Conservation (phyloP, 2,329 filamentous ascomycete genomes). For the Verticillium longisporum region DNA sequence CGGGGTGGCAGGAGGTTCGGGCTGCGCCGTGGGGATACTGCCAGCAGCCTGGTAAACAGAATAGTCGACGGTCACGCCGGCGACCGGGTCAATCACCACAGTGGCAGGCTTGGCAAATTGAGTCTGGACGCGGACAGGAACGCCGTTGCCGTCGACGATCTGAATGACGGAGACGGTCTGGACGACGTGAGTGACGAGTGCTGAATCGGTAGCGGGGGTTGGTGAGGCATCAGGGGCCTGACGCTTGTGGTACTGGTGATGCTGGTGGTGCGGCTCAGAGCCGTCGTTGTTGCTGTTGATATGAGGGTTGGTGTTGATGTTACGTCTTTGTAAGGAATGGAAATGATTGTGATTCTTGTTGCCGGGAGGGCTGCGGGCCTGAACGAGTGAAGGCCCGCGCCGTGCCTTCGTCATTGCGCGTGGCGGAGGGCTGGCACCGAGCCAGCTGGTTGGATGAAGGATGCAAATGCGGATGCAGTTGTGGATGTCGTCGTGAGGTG, state of each 20-base stretch:
- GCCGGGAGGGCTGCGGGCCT: conserved; percentile 28
- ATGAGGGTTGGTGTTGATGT: conserved; percentile 15
- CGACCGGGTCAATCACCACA: conserved; percentile 25
- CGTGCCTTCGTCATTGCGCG: conserved; percentile 37
- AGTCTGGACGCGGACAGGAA: conserved; percentile 36
- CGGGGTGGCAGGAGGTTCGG: neutral
- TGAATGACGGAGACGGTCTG: conserved; percentile 50
- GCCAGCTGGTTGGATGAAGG: neutral
- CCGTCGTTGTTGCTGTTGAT: conserved; percentile 16
- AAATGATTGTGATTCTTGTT: conserved; percentile 24
- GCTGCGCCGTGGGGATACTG: conserved; percentile 5
- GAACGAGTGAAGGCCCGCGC: conserved; percentile 41
- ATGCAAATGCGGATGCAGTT: neutral
- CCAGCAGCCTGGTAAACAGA: conserved; percentile 3
- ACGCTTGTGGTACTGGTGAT: conserved; percentile 17
- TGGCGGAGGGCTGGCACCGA: conserved; percentile 21
- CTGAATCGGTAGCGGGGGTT: conserved; percentile 10
- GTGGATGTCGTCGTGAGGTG: neutral
- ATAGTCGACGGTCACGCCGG: conserved; percentile 25
- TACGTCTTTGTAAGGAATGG: conserved; percentile 17
- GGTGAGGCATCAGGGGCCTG: conserved; percentile 11
- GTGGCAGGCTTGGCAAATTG: conserved; percentile 30
- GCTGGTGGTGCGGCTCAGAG: conserved; percentile 11
- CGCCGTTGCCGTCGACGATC: conserved; percentile 41
- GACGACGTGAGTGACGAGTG: conserved; percentile 37